Base-by-base conservation (phyloP, 495 filamentous ascomycete species). In the Tetracladium setigerum region DNA sequence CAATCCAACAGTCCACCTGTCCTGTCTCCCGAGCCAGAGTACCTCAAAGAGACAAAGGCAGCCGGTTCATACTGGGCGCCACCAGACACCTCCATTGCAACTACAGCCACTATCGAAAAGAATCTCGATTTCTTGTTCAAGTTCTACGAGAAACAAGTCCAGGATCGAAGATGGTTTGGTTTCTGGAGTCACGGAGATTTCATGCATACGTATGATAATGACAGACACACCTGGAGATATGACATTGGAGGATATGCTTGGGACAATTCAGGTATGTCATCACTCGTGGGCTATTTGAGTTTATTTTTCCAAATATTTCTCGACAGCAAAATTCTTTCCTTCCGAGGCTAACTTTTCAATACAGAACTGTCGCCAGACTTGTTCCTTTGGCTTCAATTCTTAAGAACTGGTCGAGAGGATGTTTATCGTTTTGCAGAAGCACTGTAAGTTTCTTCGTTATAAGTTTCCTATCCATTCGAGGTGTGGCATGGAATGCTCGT, bases 101-200 rank as follows among this genome's bases (percentile, higher is more conserved):
- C 41, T 13, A 38, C 17, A 19, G 11, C 18, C 24, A 38, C 56
- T 0, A 62, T 76, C 10, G 67, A 72, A 44, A 50, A 49, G 6
- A 57, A 69, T 36, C 61, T 76, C 8, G 54, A 68, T 30, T 67
- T 72, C 40, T 53, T 76, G 0, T 66, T 68, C 40, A 59, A 62
- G 0, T 73, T 64, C 45, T 74, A 73, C 51, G 52, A 64, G n/a
- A 56, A 52, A 4, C 72, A 76, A 41, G 57, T 73, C 37, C 59
- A 67, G 30, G 60, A 70, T 30, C 56, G 65, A 3, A 55, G 64
- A 19, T 76, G 72, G 72, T 74, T 74, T 38, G 72, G 72, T 3
- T 76, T 76, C 60, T 70, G 64, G 60, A 70, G 73, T 42, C 58
- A 76, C 32, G 72, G 72, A 4, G 71, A 76, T 49, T 61, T 73